A percentile compares a stretch with the other conserved stretches of the same genome.
These are phyloP conservation scores for Phytophthora macrochlamydospora DNA, from an alignment of 352 stramenopile genomes.

Conservation along the genomic window DNA sequence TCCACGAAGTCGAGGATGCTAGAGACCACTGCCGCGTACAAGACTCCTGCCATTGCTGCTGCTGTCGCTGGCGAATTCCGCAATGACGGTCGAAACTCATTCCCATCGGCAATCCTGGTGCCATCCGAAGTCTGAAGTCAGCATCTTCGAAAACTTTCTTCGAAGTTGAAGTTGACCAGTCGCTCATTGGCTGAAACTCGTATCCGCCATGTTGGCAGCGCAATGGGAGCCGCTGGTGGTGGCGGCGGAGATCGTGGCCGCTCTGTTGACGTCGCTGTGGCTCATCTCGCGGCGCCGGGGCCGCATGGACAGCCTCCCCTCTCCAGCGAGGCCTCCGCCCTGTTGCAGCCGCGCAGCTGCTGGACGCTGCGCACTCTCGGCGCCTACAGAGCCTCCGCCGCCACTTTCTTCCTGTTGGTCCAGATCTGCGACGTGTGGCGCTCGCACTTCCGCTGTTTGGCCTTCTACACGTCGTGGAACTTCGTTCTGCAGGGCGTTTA, in stretches of 20 bases:
- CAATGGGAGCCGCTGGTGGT: conserved; percentile 65
- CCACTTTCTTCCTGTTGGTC: conserved; percentile 59
- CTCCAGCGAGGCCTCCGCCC: conserved; percentile 23
- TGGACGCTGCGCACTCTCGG: conserved; percentile 53
- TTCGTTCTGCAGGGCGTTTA: conserved; percentile 76
- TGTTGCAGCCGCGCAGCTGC: conserved; percentile 50
- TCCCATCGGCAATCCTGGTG: conserved; percentile 2
- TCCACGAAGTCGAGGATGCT: conserved; percentile 19
- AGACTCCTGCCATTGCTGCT: conserved; percentile 19
- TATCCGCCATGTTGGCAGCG: not conserved
- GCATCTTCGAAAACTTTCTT: not conserved
- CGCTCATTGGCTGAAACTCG: not conserved
- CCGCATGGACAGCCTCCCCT: conserved; percentile 40
- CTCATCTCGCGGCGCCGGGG: conserved; percentile 44
- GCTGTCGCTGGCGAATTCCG: conserved; percentile 11
- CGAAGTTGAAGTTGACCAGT: conserved; percentile 3
- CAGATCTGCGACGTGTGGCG: conserved; percentile 68
- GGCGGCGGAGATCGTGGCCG: conserved; percentile 45
- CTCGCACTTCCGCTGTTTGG: conserved; percentile 50
- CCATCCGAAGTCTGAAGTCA: conserved; percentile 4
- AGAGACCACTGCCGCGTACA: conserved; percentile 29
- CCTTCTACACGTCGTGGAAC: conserved; percentile 90
- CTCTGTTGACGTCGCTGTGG: conserved; percentile 53
- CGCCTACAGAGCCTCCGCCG: conserved; percentile 36
- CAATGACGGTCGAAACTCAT: conserved; percentile 1